Conservation (phyloP, 192 early-diverging fungal genomes). For the Umbelopsis vinacea region DNA sequence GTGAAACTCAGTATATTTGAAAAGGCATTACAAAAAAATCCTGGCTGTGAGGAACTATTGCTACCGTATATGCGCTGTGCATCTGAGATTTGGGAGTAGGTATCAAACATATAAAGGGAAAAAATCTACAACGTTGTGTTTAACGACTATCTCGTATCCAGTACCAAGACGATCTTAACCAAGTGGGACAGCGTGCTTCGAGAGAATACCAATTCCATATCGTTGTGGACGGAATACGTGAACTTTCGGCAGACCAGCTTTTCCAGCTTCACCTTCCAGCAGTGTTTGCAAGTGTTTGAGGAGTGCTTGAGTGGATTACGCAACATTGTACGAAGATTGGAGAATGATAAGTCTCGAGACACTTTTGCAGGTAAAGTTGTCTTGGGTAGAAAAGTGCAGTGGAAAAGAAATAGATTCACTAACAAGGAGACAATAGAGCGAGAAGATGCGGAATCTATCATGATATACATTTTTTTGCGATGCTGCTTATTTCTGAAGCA, state of each 20-base stretch:
- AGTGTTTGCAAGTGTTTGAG: slow-evolving; percentile 49
- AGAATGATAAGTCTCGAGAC: slow-evolving; percentile 17
- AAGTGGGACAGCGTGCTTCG: slow-evolving; percentile 59
- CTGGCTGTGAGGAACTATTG: slow-evolving; percentile 44
- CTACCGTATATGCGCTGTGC: slow-evolving; percentile 54
- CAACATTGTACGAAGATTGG: slow-evolving; percentile 14
- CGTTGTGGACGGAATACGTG: slow-evolving; percentile 61
- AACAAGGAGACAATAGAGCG: slow-evolving; percentile 19
- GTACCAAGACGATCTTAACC: slow-evolving; percentile 42
- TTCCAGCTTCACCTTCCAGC: slow-evolving; percentile 51
- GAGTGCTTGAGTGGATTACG: slow-evolving; percentile 47
- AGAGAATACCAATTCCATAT: slow-evolving; percentile 39
- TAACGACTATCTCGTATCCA: background rate
- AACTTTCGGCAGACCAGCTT: slow-evolving; percentile 60
- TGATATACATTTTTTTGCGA: slow-evolving; percentile 55
- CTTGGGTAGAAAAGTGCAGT: background rate
- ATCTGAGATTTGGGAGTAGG: slow-evolving; percentile 49
- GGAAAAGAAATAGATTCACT: background rate
- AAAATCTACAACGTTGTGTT: background rate
- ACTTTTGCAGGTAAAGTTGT: slow-evolving; percentile 16
- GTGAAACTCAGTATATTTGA: slow-evolving; percentile 62
- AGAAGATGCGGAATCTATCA: slow-evolving; percentile 47
- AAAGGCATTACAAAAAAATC: slow-evolving; percentile 55
- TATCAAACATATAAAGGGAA: background rate
- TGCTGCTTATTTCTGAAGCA: slow-evolving; percentile 56